These are phyloP conservation scores for Diaporthe amygdali DNA, from an alignment of 2,329 filamentous ascomycete genomes.

Conservation along the genomic window DNA sequence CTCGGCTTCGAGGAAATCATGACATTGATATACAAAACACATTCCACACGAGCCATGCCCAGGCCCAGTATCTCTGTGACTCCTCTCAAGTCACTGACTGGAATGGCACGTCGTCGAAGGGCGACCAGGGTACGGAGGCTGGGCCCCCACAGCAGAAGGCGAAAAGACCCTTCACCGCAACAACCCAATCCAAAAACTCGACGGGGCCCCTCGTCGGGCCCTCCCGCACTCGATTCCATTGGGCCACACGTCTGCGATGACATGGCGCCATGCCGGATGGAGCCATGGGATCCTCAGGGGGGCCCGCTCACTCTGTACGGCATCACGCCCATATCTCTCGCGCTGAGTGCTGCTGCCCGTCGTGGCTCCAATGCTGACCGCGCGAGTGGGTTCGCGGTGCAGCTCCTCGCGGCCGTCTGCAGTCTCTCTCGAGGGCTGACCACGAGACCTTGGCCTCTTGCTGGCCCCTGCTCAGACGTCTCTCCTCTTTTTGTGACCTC, in stretches of 20 bases:
- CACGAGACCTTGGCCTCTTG: background rate
- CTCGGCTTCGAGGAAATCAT: background rate
- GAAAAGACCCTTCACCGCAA: constrained; percentile 7
- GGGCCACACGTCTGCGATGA: constrained; percentile 5
- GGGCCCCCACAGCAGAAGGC: constrained; percentile 1
- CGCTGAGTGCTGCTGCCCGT: background rate
- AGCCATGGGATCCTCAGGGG: constrained; percentile 11
- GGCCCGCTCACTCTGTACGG: background rate
- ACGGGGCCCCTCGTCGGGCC: constrained; percentile 9
- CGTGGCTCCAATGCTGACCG: constrained; percentile 22
- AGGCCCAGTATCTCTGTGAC: background rate
- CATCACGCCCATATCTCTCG: no score
- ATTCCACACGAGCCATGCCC: background rate
- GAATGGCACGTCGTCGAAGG: constrained; percentile 2
- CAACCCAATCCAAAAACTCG: background rate
- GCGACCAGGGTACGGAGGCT: background rate
- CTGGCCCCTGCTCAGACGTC: background rate
- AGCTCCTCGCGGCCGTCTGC: background rate
- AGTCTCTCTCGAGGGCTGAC: background rate
- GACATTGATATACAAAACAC: background rate
- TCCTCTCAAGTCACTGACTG: background rate
- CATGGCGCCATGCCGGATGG: constrained; percentile 22
- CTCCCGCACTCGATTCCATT: constrained; percentile 14
- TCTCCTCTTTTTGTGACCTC: background rate
- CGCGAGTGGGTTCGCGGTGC: background rate